Conservation (phyloP, 2,329 filamentous ascomycete genomes). For the Sclerotinia glacialis region DNA sequence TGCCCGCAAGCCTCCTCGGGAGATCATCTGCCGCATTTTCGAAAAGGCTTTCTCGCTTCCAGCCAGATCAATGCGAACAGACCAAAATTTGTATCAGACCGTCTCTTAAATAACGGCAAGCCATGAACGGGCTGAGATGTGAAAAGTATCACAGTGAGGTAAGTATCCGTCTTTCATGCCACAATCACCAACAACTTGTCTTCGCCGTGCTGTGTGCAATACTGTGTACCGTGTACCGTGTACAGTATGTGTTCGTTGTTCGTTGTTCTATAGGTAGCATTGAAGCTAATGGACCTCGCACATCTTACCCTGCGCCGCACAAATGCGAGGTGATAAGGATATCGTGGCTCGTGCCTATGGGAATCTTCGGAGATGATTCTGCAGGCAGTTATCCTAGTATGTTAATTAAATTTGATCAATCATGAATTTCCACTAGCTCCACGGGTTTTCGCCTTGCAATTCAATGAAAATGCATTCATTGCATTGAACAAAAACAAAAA, state of each 20-base stretch:
- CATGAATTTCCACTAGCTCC: background rate
- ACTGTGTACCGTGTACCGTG: background rate
- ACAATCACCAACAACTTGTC: background rate
- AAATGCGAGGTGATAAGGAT: conserved; percentile 21
- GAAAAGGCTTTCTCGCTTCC: conserved; percentile 24
- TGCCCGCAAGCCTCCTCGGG: conserved; percentile 25
- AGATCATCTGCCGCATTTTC: conserved; percentile 34
- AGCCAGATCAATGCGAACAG: conserved; percentile 14
- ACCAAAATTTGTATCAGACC: background rate
- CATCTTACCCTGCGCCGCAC: conserved; percentile 19
- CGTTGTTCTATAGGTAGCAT: conserved; percentile 1
- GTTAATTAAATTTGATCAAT: background rate
- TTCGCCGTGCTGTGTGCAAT: background rate
- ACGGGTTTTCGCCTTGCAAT: background rate
- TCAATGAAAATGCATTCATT: background rate
- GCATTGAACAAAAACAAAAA: background rate
- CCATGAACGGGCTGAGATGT: conserved; percentile 20
- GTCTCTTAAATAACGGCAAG: background rate
- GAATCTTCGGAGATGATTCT: conserved; percentile 23
- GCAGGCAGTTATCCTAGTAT: conserved; percentile 16
- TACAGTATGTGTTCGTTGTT: conserved; percentile 7
- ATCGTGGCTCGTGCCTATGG: conserved; percentile 22
- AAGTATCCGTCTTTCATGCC: conserved; percentile 15
- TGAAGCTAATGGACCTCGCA: conserved; percentile 4
- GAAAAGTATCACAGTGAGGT: conserved; percentile 15